Evolutionary conservation across 148 eudicot genomes (phyloP), one percentile per base, ranked within the genome.

Genomic region (Pharnaceum exiguum): DNA sequence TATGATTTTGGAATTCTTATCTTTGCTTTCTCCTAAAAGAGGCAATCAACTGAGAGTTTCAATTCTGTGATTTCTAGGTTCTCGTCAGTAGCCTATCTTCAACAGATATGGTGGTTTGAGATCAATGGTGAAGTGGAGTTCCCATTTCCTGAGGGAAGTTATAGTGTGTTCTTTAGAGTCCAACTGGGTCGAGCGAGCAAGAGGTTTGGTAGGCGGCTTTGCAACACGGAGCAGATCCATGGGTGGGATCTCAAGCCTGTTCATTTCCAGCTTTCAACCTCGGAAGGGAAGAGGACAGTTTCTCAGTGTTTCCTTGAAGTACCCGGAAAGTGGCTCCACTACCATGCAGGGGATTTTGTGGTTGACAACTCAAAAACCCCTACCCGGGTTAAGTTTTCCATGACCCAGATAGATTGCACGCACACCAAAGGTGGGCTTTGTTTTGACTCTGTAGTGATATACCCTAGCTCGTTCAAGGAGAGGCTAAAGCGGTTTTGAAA

Each of bases 101-200:
- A 83, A 42, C 95, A 87, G 53, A 84, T 75, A 67, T 87, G 95
- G 95, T 87, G 95, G 95, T 77, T 83, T 46, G 95, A 87, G 66
- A 74, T 83, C 46, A 72, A 81, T 10, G 95, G 95, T 0, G 90
- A 81, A 65, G 72, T 87, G 6, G 81, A 84, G 42, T 83, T 87
- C 63, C 87, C 90, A 2, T 84, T 87, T 59, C 95, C 90, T 0
- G 70, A 77, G 6, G 95, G 90, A 33, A 72, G 71, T 15, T 87
- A 87, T 68, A 87, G 87, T 45, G 70, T 87, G 31, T 84, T 79
- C 61, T 87, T 87, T 81, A 53, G 79, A 55, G 53, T 87, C 17
- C 95, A 81, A 54, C 38, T 87, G 50, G 95, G 95, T 6, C 75
- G 80, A 5, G 7, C 83, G 2, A 44, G 48, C 36, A 83, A 75